phyloP scores from a whole-genome alignment of 2,329 filamentous ascomycete species.

The Pochonia chlamydosporia region DNA sequence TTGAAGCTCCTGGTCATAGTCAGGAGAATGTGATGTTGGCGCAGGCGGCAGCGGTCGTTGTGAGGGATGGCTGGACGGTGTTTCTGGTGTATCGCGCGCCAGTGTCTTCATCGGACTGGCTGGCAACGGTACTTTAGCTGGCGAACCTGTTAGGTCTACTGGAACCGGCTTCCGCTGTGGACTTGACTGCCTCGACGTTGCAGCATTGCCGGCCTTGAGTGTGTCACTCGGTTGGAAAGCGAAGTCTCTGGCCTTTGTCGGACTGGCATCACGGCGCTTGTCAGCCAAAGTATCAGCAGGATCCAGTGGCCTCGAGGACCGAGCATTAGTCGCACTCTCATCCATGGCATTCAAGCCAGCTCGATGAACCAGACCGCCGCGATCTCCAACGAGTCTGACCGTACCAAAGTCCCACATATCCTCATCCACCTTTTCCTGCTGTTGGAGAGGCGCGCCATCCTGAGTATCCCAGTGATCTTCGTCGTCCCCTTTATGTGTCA shows the following conservation, averaged over 20 bases:
- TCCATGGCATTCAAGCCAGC: conserved; percentile 67
- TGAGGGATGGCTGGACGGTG: conserved; percentile 32
- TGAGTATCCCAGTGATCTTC: conserved; percentile 56
- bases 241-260: conserved; percentile 45
- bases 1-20: conserved; percentile 56
- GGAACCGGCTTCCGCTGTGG: conserved; percentile 53
- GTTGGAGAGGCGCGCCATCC: conserved; percentile 43
- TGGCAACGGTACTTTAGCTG: conserved; percentile 56
- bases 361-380: conserved; percentile 49
- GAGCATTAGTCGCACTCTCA: conserved; percentile 73
- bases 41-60: conserved; percentile 41
- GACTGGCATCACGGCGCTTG: conserved; percentile 42
- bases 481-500: conserved; percentile 67
- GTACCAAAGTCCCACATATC: conserved; percentile 99
- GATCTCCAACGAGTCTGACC: conserved; percentile 70
- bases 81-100: conserved; percentile 32
- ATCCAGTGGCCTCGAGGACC: conserved; percentile 50
- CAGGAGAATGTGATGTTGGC: conserved; percentile 44
- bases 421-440: conserved; percentile 59
- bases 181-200: conserved; percentile 51
- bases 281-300: conserved; percentile 46
- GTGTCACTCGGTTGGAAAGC: conserved; percentile 44
- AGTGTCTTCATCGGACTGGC: conserved; percentile 28
- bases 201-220: conserved; percentile 44
- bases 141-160: conserved; percentile 35